A percentile compares a stretch with the other conserved stretches of the same genome.
Conservation (phyloP, 139 green algal genomes). For the Klebsormidium nitens region DNA sequence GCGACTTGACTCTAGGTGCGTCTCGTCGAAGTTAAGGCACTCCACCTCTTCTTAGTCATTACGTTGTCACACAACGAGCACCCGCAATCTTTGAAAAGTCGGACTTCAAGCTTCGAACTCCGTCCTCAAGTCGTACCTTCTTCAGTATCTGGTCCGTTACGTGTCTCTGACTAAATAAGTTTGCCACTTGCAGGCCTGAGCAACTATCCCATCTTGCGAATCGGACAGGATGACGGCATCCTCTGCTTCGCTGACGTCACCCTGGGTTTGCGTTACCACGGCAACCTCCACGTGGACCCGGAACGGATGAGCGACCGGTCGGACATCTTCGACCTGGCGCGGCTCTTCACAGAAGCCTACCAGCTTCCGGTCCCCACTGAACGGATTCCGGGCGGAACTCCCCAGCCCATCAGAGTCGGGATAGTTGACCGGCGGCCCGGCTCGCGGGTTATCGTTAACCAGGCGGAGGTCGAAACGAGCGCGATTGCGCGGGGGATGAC, state of each 20-base stretch:
- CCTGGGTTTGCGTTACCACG: background rate
- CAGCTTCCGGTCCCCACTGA: background rate
- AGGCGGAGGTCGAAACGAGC: background rate
- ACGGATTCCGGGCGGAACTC: background rate
- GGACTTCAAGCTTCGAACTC: too few relatives aligned
- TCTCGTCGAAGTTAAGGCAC: too few relatives aligned
- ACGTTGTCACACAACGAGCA: too few relatives aligned
- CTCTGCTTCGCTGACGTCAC: conserved; percentile 13
- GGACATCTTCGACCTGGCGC: conserved; percentile 3
- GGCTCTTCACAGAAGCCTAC: too few relatives aligned
- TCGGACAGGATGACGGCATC: background rate
- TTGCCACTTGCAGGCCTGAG: too few relatives aligned
- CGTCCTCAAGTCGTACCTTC: too few relatives aligned
- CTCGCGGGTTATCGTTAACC: conserved; percentile 9
- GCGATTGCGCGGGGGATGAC: background rate
- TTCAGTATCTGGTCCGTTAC: too few relatives aligned
- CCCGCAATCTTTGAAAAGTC: too few relatives aligned
- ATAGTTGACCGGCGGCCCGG: background rate
- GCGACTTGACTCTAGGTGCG: too few relatives aligned
- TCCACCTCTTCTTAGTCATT: too few relatives aligned
- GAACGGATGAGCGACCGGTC: background rate
- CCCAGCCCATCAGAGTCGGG: background rate
- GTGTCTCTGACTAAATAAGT: too few relatives aligned
- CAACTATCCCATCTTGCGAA: background rate
- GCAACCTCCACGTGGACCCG: conserved; percentile 1